Base-by-base conservation (phyloP, 2,329 filamentous ascomycete genomes). In the Plectosphaerella plurivora region DNA sequence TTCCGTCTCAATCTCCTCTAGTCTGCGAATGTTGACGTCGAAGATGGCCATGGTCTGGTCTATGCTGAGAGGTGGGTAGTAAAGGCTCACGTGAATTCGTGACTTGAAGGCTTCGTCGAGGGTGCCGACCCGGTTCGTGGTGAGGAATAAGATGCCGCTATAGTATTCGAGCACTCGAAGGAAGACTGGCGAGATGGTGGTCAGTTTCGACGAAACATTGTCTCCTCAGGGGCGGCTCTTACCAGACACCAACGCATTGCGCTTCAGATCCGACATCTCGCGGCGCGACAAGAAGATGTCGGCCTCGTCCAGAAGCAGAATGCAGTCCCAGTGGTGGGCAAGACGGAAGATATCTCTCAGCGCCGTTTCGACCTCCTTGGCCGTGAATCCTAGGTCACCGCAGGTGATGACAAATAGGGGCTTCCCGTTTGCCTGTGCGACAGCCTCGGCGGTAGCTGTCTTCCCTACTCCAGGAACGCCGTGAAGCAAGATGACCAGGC, bases 51-150 rank as follows among this genome's bases (percentile, higher is more conserved):
- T 25, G 8, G 49, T 51, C 33, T 51, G 25, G 5, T 11, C 5
- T 3, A 15, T 15, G 49, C 14, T 28, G 12, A 51, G 35, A 11
- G 42, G 49, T 28, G 45, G 25, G 20, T 51, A 51, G 44, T 45
- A 45, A 0, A 73, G 59, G 12, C 57, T 65, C 8, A 70, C 54
- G 46, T 74, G 68, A 24, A 76, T 66, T 0, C 71, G 63, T 0
- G 71, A 73, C 37, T 63, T 63, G 57, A 74, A 74, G 2, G 73
- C 73, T 47, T 74, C 71, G 53, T 77, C 74, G n/a, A 77, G 67
- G 6, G 61, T 60, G 1, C 71, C 71, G 1, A 75, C 68, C 2
- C 72, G 67, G 58, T 77, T 77, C 8, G 73, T 77, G 0, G 74
- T 77, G 7, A 77, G 62, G 57, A 72, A 72, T 1, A 75, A 57